Conservation (phyloP, 768 basidiomycete genomes). For the Lactarius indigo region DNA sequence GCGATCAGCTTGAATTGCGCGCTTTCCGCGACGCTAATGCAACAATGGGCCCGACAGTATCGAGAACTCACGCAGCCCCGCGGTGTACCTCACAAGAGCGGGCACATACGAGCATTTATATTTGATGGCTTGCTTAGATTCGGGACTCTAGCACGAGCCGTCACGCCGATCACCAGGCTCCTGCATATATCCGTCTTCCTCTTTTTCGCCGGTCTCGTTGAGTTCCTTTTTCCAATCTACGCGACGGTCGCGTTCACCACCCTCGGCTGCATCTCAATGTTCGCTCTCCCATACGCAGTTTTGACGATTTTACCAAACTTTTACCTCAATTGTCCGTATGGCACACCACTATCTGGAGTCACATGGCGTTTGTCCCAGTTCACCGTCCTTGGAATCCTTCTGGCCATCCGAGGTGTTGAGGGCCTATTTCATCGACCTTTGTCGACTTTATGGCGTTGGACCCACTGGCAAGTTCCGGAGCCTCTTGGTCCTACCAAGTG, state of each 20-base stretch:
- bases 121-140: background rate
- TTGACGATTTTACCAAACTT: background rate
- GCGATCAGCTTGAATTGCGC: background rate
- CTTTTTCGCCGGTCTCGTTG: slow-evolving; percentile 11
- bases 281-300: background rate
- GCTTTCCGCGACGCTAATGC: background rate
- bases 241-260: slow-evolving; percentile 4
- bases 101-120: no score
- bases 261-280: background rate
- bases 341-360: background rate
- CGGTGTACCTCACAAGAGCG: background rate
- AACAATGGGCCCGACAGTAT: background rate
- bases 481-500: background rate
- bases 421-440: background rate
- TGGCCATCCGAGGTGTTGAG: background rate
- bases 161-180: background rate
- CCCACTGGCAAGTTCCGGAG: background rate
- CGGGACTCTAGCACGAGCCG: background rate
- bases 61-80: background rate
- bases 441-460: background rate
- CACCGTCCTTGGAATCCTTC: background rate
- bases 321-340: background rate
- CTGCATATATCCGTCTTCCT: slow-evolving; percentile 14
- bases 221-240: slow-evolving; percentile 14
- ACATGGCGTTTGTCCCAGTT: background rate